A percentile compares a stretch with the other conserved stretches of the same genome.
phyloP scores from a whole-genome alignment of 2,329 filamentous ascomycete species.

The Fusarium luffae region DNA sequence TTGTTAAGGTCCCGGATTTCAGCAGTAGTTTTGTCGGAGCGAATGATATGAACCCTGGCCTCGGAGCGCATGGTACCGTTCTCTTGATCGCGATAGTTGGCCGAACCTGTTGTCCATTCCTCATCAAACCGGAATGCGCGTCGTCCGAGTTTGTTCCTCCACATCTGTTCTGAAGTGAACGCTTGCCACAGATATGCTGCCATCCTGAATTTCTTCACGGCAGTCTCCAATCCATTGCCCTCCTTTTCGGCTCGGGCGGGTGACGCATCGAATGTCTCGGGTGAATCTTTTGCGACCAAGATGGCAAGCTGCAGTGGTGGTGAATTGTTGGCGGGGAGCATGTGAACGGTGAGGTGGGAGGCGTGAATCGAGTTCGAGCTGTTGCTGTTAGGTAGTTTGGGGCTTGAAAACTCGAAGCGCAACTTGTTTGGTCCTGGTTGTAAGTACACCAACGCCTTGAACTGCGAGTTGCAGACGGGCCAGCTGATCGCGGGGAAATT shows the following conservation, averaged over 20 bases:
- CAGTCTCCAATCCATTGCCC: conserved; percentile 83
- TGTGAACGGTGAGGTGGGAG: conserved; percentile 84
- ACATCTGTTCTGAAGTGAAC: conserved; percentile 97
- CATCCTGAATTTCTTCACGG: conserved; percentile 92
- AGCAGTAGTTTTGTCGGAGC: conserved; percentile 82
- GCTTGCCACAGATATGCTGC: conserved; percentile 97
- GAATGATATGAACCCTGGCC: conserved; percentile 88
- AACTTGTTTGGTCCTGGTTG: conserved; percentile 89
- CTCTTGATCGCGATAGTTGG: conserved; percentile 79
- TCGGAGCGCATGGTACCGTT: conserved; percentile 85
- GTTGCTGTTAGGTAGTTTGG: conserved; percentile 78
- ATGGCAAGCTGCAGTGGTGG: conserved; percentile 93
- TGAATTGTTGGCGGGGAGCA: conserved; percentile 79
- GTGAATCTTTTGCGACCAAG: conserved; percentile 87
- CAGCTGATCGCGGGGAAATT: conserved; percentile 84
- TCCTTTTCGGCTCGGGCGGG: conserved; percentile 80
- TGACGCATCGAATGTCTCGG: conserved; percentile 83
- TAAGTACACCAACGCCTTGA: conserved; percentile 92
- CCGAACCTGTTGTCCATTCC: conserved; percentile 88
- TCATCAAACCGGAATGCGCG: conserved; percentile 93
- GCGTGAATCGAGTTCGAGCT: conserved; percentile 77
- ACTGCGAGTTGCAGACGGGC: conserved; percentile 90
- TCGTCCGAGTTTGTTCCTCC: conserved; percentile 84
- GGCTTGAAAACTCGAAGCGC: conserved; percentile 87
- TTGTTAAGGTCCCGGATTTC: conserved; percentile 83